Conservation (phyloP, 2,329 filamentous ascomycete genomes). For the Paraphaeosphaeria minitans region DNA sequence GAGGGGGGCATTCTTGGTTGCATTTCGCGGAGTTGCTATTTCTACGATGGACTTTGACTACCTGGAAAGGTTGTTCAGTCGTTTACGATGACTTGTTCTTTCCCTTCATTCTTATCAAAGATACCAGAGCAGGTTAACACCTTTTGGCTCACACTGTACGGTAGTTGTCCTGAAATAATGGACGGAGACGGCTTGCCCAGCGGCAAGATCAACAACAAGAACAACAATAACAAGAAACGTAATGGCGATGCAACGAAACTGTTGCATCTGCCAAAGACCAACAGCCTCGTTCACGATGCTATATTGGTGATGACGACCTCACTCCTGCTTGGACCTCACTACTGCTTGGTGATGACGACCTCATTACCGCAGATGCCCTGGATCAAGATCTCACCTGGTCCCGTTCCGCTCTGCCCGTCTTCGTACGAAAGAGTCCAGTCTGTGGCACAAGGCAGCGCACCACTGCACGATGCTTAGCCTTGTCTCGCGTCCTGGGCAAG, state of each 20-base stretch:
- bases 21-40: conserved; percentile 18
- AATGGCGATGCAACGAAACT: conserved; percentile 9
- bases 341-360: not conserved
- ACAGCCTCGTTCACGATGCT: not conserved
- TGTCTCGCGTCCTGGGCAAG: conserved; percentile 13
- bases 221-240: conserved; percentile 9
- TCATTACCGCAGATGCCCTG: not conserved
- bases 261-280: conserved; percentile 13
- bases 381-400: not conserved
- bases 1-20: conserved; percentile 15
- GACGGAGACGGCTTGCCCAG: conserved; percentile 10
- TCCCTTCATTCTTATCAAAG: conserved; percentile 34
- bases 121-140: conserved; percentile 43
- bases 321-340: too few relatives aligned
- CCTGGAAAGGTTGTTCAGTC: conserved; percentile 19
- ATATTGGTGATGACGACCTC: too few relatives aligned
- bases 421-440: conserved; percentile 2
- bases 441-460: conserved; percentile 15
- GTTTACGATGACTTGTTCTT: conserved; percentile 35
- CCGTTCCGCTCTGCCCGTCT: conserved; percentile 2
- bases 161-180: conserved; percentile 24
- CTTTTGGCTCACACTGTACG: conserved; percentile 36
- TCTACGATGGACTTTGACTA: conserved; percentile 15
- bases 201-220: conserved; percentile 9
- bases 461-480: conserved; percentile 16